Evolutionary conservation across 805 yeast species (phyloP), one percentile per base, ranked within the genome.

Genomic region (Teunomyces kruisii): DNA sequence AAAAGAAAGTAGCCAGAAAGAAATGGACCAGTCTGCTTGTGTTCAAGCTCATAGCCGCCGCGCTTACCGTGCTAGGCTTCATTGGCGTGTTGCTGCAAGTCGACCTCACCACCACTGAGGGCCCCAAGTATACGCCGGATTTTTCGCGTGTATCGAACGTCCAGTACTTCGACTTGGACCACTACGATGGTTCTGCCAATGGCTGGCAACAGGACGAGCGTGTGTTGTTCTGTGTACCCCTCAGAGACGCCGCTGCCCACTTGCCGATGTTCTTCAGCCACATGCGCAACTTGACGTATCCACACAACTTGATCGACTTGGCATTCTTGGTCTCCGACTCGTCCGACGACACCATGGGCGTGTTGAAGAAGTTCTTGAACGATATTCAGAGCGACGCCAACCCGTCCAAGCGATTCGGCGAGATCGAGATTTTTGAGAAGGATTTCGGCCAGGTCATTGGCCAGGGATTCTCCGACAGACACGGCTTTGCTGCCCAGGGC

Each of bases 401-500:
- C 67, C 65, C 68, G 15, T 47, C 70, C n/a, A 72, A 78, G 72
- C 78, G 83, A 48, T 88, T 87, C 65, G 96, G 96, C 29, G 81
- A 82, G 54, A 87, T 89, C 44, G 96, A 89, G 63, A 88, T 90
- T 42, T 89, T 72, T 62, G 94, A 88, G 64, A 91, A 88, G 61
- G 96, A 92, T 66, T 91, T 91, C 61, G 97, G 97, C 37, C 97
- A 91, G 62, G 79, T 79, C 38, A 85, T 92, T 50, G 97, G 97
- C 47, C 98, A 92, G 69, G 86, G 92, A 16, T 90, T 92, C 58
- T 80, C 87, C 49, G 97, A 90, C 62, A 76, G 98, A 61, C 97
- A 92, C 63, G 97, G 97, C 1, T 91, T 92, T 64, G 90, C 88
- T 9, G 97, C 96, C 1, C 98, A 92, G 65, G 98, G 96, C 9